Percentiles rank a stretch among this genome's conserved stretches.
phyloP scores from a whole-genome alignment of 345 rosid species.

The Clausena lansium region DNA sequence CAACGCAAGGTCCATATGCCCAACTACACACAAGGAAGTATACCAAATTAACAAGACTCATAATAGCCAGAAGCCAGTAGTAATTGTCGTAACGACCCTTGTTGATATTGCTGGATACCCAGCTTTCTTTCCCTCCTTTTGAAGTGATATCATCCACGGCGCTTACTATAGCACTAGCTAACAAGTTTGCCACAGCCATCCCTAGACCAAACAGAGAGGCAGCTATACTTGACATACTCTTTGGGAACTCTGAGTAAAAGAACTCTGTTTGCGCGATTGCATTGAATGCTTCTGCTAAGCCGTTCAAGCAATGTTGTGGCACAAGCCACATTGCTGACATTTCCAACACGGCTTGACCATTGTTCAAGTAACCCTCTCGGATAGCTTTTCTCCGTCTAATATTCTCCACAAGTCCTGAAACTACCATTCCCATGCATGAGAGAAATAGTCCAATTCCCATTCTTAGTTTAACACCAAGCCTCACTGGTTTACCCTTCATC shows the following conservation, averaged over 20 bases:
- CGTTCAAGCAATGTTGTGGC: slow-evolving; percentile 60
- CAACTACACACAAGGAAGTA: slow-evolving; percentile 70
- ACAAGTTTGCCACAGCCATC: slow-evolving; percentile 58
- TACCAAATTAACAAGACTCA: slow-evolving; percentile 57
- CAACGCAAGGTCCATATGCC: slow-evolving; percentile 70
- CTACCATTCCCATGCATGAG: slow-evolving; percentile 59
- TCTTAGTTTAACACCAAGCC: slow-evolving; percentile 51
- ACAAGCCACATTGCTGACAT: slow-evolving; percentile 85
- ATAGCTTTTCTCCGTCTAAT: slow-evolving; percentile 57
- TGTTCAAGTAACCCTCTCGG: slow-evolving; percentile 44
- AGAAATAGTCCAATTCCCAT: slow-evolving; percentile 71
- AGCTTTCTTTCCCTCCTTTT: slow-evolving; percentile 46
- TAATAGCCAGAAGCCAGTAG: slow-evolving; percentile 63
- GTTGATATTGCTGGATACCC: slow-evolving; percentile 74
- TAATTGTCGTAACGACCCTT: slow-evolving; percentile 69
- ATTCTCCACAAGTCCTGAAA: slow-evolving; percentile 56
- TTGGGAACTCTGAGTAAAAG: slow-evolving; percentile 75
- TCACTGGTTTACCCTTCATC: slow-evolving; percentile 52
- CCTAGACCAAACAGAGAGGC: slow-evolving; percentile 59
- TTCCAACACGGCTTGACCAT: slow-evolving; percentile 32
- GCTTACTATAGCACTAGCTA: slow-evolving; percentile 55
- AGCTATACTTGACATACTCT: slow-evolving; percentile 75
- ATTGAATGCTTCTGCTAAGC: slow-evolving; percentile 69
- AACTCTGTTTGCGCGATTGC: slow-evolving; percentile 78
- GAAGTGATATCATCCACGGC: slow-evolving; percentile 36